These are phyloP conservation scores for Aspergillus cejpii DNA, from an alignment of 2,329 filamentous ascomycete species.

Conservation along the genomic window DNA sequence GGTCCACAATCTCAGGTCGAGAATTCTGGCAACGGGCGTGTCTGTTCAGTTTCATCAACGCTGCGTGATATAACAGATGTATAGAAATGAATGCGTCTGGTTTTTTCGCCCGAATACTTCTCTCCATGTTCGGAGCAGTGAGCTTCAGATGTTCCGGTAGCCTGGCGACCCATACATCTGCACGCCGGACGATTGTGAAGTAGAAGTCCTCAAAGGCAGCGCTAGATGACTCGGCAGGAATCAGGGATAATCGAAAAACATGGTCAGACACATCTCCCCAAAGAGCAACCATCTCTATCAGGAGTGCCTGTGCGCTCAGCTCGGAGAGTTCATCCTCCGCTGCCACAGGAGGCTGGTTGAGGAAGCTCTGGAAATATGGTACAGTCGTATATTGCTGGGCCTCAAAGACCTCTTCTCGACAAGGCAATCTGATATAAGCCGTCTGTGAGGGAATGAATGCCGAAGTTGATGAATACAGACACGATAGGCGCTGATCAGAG, in stretches of 20 bases:
- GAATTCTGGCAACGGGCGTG: slow-evolving; percentile 47
- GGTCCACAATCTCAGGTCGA: slow-evolving; percentile 36
- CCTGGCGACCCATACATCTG: slow-evolving; percentile 54
- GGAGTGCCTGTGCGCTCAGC: slow-evolving; percentile 52
- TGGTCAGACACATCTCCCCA: slow-evolving; percentile 60
- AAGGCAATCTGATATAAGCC: slow-evolving; percentile 61
- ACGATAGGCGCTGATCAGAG: slow-evolving; percentile 49
- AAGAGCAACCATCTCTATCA: slow-evolving; percentile 57
- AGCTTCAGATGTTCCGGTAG: slow-evolving; percentile 53
- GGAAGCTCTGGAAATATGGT: slow-evolving; percentile 54
- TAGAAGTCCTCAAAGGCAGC: slow-evolving; percentile 49
- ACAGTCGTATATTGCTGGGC: slow-evolving; percentile 51
- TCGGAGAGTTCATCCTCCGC: slow-evolving; percentile 35
- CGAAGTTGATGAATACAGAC: slow-evolving; percentile 49
- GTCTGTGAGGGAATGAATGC: slow-evolving; percentile 58
- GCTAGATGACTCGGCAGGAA: slow-evolving; percentile 40
- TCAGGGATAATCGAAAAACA: slow-evolving; percentile 49
- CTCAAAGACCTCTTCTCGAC: slow-evolving; percentile 56
- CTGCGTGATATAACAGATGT: slow-evolving; percentile 61
- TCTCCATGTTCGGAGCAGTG: slow-evolving; percentile 52
- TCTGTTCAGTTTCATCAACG: slow-evolving; percentile 59
- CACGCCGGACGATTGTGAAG: slow-evolving; percentile 44
- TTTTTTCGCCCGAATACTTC: slow-evolving; percentile 48
- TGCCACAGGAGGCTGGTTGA: slow-evolving; percentile 37
- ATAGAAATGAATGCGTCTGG: slow-evolving; percentile 56